Conservation (phyloP, 1,284 basidiomycete species). For the Trichosporon asahii region DNA sequence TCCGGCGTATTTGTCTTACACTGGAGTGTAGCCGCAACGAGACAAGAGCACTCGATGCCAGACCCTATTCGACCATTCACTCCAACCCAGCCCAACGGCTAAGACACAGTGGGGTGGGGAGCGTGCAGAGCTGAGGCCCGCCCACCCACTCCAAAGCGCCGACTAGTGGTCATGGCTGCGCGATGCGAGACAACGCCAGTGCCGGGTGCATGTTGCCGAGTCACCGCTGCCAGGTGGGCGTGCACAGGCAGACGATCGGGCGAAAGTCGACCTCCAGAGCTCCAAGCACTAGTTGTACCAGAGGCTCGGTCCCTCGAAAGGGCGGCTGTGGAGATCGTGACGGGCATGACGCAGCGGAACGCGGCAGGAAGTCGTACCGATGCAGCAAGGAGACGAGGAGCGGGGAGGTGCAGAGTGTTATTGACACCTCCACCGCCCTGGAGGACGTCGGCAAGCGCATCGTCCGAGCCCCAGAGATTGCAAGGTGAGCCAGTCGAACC, state of each 20-base stretch:
- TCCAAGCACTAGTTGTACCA: not conserved
- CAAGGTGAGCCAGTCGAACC: no score
- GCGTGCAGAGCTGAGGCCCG: not conserved
- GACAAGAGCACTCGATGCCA: not conserved
- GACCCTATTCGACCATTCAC: not conserved
- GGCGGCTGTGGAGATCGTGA: not conserved
- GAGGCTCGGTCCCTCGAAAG: not conserved
- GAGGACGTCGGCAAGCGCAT: not conserved
- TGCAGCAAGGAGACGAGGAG: not conserved
- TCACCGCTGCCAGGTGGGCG: not conserved
- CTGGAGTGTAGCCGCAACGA: not conserved
- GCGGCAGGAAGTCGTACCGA: not conserved
- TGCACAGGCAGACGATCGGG: not conserved
- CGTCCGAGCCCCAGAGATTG: not conserved
- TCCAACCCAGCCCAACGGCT: constrained; percentile 1
- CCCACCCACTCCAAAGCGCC: not conserved
- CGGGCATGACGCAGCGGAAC: not conserved
- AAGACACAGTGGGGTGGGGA: constrained; percentile 3
- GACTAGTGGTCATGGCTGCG: not conserved
- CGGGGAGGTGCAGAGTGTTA: not conserved
- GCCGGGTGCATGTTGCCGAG: not conserved
- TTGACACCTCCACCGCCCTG: constrained; percentile 1
- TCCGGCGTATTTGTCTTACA: not conserved
- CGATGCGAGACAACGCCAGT: not conserved
- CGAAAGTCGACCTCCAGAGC: not conserved